phyloP scores from a whole-genome alignment of 2,329 filamentous ascomycete genomes.

The Alternaria panax region DNA sequence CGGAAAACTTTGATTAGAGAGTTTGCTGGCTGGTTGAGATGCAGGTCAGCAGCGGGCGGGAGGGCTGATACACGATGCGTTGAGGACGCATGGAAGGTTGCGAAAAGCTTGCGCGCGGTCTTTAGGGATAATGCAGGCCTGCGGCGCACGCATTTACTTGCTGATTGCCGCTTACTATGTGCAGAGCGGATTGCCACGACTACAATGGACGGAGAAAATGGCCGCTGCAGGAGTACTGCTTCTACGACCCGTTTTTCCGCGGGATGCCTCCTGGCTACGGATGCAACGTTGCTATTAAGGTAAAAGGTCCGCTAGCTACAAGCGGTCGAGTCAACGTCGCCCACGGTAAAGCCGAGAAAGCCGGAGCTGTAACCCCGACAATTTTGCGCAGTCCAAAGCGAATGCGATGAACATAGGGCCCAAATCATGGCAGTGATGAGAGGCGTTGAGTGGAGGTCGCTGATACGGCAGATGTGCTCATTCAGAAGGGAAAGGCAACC shows the following conservation, averaged over 20 bases:
- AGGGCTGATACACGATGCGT: not conserved
- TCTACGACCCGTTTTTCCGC: conserved; percentile 1
- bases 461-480: not conserved
- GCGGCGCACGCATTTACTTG: conserved; percentile 3
- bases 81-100: not conserved
- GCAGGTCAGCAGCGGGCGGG: not conserved
- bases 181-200: conserved; percentile 11
- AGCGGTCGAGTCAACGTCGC: not conserved
- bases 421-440: not conserved
- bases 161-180: conserved; percentile 13
- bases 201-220: not conserved
- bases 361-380: not conserved
- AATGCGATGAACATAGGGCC: not conserved
- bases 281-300: conserved; percentile 8
- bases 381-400: not conserved
- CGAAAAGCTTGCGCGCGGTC: conserved; percentile 1
- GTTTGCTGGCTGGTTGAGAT: conserved; percentile 3
- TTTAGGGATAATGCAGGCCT: conserved; percentile 5
- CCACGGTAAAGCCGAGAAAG: conserved; percentile 3
- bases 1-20: not conserved
- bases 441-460: not conserved
- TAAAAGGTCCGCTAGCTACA: conserved; percentile 4
- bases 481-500: not conserved
- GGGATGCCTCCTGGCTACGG: not conserved
- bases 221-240: conserved; percentile 2